phyloP scores from a whole-genome alignment of 768 basidiomycete genomes.

The Lentinula detonsa region DNA sequence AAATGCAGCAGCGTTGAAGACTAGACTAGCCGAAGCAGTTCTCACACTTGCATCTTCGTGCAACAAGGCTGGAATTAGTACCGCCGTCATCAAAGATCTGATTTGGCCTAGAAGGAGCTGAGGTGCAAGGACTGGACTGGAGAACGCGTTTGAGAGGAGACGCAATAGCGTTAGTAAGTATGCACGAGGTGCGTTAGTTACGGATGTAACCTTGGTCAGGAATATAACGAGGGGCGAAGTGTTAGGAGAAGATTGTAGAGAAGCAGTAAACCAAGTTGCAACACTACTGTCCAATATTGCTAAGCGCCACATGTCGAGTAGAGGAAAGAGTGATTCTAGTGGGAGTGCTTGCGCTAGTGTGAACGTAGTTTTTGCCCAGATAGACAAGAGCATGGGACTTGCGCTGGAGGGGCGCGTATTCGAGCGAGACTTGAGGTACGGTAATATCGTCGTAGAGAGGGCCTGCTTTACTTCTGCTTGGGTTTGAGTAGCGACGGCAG shows the following conservation, averaged over 20 bases:
- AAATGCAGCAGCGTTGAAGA: conserved; percentile 66
- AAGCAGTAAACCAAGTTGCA: conserved; percentile 41
- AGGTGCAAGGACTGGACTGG: conserved; percentile 39
- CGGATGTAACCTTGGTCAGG: conserved; percentile 35
- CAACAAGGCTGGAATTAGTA: conserved; percentile 64
- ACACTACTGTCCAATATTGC: conserved; percentile 61
- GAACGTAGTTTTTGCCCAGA: conserved; percentile 44
- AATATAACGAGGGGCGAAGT: conserved; percentile 40
- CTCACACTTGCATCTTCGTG: conserved; percentile 64
- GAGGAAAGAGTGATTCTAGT: conserved; percentile 61
- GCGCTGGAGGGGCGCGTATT: conserved; percentile 20
- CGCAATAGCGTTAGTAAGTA: conserved; percentile 62
- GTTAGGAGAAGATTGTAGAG: conserved; percentile 13
- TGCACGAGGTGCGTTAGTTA: conserved; percentile 37
- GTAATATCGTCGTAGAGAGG: conserved; percentile 42
- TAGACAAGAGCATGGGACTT: conserved; percentile 30
- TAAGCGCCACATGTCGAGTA: conserved; percentile 80
- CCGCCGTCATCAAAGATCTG: conserved; percentile 34
- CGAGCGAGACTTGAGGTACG: conserved; percentile 56
- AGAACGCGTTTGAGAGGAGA: conserved; percentile 64
- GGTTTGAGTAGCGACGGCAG: conserved; percentile 18
- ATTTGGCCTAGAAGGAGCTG: conserved; percentile 24
- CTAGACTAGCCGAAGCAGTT: conserved; percentile 76
- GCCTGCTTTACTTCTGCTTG: conserved; percentile 41
- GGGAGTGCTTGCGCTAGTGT: conserved; percentile 41